A percentile compares a stretch with the other conserved stretches of the same genome.
These are phyloP conservation scores for Amaranthus cruentus DNA, from an alignment of 148 eudicot species.

Conservation along the genomic window DNA sequence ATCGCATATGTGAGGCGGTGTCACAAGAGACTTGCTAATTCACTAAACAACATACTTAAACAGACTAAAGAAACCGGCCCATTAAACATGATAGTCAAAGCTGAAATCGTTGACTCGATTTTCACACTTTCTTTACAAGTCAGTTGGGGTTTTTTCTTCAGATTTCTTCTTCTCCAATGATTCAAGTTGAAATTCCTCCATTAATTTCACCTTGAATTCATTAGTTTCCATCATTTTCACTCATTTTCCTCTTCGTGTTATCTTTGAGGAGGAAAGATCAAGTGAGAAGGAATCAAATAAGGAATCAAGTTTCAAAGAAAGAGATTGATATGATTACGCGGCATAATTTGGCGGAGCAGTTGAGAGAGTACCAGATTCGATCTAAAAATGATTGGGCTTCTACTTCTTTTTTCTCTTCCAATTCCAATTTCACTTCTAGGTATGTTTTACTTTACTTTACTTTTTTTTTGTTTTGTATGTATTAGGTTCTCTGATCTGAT, in stretches of 20 bases:
- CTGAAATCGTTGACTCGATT: not conserved
- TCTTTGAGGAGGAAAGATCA: conserved; percentile 8
- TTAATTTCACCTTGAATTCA: no score
- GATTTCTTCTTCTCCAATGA: not conserved
- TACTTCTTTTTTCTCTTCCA: conserved; percentile 69
- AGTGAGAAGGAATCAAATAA: conserved; percentile 14
- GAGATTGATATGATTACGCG: conserved; percentile 63
- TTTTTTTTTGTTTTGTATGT: not conserved
- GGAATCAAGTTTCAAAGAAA: conserved; percentile 17
- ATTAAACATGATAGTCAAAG: not conserved
- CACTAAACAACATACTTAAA: no score
- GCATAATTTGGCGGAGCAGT: conserved; percentile 89
- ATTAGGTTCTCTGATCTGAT: conserved; percentile 9
- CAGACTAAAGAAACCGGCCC: not conserved
- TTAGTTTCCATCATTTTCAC: not conserved
- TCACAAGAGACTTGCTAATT: no score
- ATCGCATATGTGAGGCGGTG: no score
- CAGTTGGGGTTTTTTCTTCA: not conserved
- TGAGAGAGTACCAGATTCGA: conserved; percentile 87
- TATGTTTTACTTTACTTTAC: conserved; percentile 16
- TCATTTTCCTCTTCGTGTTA: conserved; percentile 11
- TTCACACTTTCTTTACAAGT: not conserved
- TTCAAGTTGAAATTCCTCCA: not conserved
- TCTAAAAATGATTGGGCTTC: conserved; percentile 89
- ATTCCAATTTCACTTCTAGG: conserved; percentile 67